Base-by-base conservation (phyloP, 1,284 basidiomycete species). In the Naganishia sp. region DNA sequence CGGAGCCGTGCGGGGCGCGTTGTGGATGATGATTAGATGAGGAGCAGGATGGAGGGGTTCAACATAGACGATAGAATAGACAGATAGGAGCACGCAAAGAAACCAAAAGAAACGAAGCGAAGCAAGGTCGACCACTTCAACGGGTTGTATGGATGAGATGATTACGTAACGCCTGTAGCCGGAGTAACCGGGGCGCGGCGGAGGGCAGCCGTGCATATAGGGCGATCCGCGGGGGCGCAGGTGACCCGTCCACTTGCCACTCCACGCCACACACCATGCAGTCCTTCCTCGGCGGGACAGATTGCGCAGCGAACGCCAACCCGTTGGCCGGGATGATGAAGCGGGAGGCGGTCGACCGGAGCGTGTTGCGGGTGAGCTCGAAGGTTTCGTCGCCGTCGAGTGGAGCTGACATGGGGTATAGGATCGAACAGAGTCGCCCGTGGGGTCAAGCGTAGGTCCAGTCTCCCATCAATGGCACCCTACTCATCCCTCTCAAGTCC, bases 261-360 rank as follows among this genome's bases (percentile, higher is more conserved):
- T 15, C 43, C 36, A 10, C 28, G 16, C 21, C 36, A 63, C 6
- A n/a, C 56, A 74, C 48, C 52, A 79, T 78, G 77, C 76, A 79
- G 68, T 74, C 81, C 66, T 85, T 97, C 70, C 86, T 97, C 71
- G 93, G 90, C 64, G 94, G 93, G 70, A 86, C 92, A 63, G 94
- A 95, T 80, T 96, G 94, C 79, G 89, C 89, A 9, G 86, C 88
- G 25, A 84, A 87, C 6, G 85, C 88, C 64, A 98, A 97, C 76
- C 92, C 94, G 4, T 83, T 99, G 39, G 87, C 90, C 21, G 90
- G 93, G 74, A 88, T 98, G 50, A 83, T 95, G 68, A 97, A 97
- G 78, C 90, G 96, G 73, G 87, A 93, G 5, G 91, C 94, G 69
- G 87, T 87, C 3, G 94, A 98, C 80, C 87, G 90, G 65, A 92